Conservation (phyloP, 345 rosid species). For the Eucalyptus dawsonii region DNA sequence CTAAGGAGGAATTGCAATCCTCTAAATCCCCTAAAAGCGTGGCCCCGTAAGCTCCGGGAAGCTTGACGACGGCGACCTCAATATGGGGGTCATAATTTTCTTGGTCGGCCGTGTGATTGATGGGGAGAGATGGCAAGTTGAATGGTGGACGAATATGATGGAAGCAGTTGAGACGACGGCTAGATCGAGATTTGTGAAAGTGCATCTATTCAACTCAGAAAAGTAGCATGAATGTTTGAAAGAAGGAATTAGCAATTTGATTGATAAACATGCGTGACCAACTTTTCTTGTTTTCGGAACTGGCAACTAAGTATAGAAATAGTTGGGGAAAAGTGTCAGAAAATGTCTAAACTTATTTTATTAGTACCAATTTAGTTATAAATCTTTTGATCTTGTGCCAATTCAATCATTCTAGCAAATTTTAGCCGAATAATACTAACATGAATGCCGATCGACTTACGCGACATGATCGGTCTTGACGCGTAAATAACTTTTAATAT, state of each 20-base stretch:
- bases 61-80: background rate
- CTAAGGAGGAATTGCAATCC: background rate
- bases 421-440: no score
- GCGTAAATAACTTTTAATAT: accelerated
- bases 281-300: background rate
- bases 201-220: background rate
- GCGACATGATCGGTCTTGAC: accelerated
- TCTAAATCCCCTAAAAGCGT: background rate
- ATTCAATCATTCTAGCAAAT: accelerated
- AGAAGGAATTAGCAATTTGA: background rate
- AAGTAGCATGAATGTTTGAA: background rate
- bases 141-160: background rate
- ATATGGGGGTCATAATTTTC: background rate
- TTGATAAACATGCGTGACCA: background rate
- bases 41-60: background rate
- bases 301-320: no score
- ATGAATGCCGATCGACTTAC: accelerated
- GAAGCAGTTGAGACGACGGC: background rate
- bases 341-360: accelerated
- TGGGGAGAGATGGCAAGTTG: background rate
- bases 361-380: no score
- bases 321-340: no score
- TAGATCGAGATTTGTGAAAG: background rate
- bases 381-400: accelerated
- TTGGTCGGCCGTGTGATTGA: background rate